Percentiles rank a stretch among this genome's conserved stretches.
These are phyloP conservation scores for Suillus alpinus DNA, from an alignment of 768 basidiomycete genomes.

Conservation along the genomic window DNA sequence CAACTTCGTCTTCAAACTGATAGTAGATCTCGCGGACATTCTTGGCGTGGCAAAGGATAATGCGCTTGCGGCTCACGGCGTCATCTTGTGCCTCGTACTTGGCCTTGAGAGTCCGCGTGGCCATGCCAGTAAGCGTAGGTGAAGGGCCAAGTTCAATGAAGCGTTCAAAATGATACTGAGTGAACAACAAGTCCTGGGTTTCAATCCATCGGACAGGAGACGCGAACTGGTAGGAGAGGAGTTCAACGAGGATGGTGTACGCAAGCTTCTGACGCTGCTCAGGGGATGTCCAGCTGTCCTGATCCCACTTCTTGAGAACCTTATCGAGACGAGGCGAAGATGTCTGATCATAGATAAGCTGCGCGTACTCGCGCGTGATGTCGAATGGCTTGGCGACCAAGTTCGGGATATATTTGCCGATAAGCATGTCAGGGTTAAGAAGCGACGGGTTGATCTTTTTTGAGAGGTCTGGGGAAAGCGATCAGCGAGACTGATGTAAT, in stretches of 20 bases:
- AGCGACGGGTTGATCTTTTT: constrained; percentile 95
- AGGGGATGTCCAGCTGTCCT: constrained; percentile 78
- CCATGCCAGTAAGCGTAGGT: constrained; percentile 95
- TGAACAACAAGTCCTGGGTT: constrained; percentile 94
- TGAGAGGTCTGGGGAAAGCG: constrained; percentile 64
- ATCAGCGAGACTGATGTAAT: constrained; percentile 1
- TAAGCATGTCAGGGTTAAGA: constrained; percentile 90
- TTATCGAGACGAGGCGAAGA: constrained; percentile 93
- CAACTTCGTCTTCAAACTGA: constrained; percentile 85
- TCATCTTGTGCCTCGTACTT: constrained; percentile 93
- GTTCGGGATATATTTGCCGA: constrained; percentile 97
- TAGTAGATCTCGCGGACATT: constrained; percentile 97
- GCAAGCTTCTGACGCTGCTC: constrained; percentile 91
- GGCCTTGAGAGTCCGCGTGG: constrained; percentile 81
- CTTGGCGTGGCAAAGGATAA: constrained; percentile 92
- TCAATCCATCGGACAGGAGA: constrained; percentile 99
- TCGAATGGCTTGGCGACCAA: constrained; percentile 87
- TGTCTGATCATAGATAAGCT: constrained; percentile 95
- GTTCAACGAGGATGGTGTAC: constrained; percentile 94
- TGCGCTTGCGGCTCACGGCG: constrained; percentile 72
- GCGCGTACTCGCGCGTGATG: constrained; percentile 82
- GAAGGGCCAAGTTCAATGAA: constrained; percentile 96
- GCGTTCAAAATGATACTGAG: constrained; percentile 82
- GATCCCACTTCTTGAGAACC: constrained; percentile 91
- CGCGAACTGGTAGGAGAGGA: constrained; percentile 96